Percentiles rank a stretch among this genome's conserved stretches.
Conservation (phyloP, 352 stramenopile genomes). For the Hyaloperonospora arabidopsidis region DNA sequence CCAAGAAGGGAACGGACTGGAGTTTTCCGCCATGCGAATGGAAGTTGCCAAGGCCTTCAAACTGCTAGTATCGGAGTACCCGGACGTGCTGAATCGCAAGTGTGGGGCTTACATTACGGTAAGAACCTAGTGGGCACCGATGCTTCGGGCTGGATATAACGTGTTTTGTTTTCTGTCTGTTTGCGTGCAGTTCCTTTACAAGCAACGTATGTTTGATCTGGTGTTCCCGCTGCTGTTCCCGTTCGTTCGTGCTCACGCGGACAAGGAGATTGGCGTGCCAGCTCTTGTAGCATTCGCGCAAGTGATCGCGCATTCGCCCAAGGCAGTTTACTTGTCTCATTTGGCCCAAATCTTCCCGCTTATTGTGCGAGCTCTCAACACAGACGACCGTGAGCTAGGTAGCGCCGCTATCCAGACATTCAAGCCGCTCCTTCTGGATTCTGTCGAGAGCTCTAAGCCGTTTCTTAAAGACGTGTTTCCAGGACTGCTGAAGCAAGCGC, state of each 20-base stretch:
- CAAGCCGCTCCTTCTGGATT: constrained; percentile 67
- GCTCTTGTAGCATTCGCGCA: constrained; percentile 71
- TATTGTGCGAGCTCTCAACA: constrained; percentile 78
- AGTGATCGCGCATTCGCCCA: constrained; percentile 74
- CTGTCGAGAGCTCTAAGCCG: constrained; percentile 68
- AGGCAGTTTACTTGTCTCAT: constrained; percentile 70
- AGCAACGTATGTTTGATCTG: constrained; percentile 72
- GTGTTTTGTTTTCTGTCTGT: not conserved
- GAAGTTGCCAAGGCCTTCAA: constrained; percentile 77
- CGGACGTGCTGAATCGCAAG: constrained; percentile 79
- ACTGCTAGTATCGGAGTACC: constrained; percentile 66
- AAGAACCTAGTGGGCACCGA: constrained; percentile 8
- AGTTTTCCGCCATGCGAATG: constrained; percentile 40
- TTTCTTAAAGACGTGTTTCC: constrained; percentile 83
- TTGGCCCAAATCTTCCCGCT: constrained; percentile 74
- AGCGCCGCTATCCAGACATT: constrained; percentile 76
- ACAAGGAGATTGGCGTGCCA: constrained; percentile 38
- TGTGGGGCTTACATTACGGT: constrained; percentile 77
- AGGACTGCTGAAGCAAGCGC: constrained; percentile 73
- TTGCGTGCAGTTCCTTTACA: constrained; percentile 56
- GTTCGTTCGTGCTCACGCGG: constrained; percentile 43
- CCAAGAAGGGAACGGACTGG: constrained; percentile 15
- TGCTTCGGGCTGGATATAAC: not conserved
- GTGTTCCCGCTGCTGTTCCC: constrained; percentile 65
- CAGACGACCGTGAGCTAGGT: constrained; percentile 57